Evolutionary conservation across 805 yeast species (phyloP), one percentile per base, ranked within the genome.

Genomic region (Saccharomycopsis fermentans): DNA sequence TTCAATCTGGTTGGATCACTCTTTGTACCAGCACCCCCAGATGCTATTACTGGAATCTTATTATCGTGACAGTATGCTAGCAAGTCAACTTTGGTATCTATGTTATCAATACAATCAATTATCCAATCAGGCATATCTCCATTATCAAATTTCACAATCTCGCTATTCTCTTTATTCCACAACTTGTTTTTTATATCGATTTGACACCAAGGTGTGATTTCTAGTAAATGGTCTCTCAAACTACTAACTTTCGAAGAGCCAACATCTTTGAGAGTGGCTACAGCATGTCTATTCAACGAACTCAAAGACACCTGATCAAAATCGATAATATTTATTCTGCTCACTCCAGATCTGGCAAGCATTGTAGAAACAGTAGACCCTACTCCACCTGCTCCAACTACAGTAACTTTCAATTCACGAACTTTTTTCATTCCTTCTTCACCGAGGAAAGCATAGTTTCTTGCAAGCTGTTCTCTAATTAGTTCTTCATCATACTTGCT

Each of bases 21-120:
- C 70, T 94, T 94, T 65, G 96, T 86, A 4, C 97, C 96, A 0
- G 99, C 98, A 29, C 99, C 99, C 83, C 95, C 95, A 0, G 97
- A 87, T 4, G 96, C 84, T 43, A 94, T 80, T 35, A 90, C 86
- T n/a, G 80, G 81, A 36, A 92, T 68, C 1, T 77, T 70, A 51
- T 81, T 72, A 17, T 77, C 75, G 68, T 83, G 74, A 64, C 96
- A 85, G 71, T 78, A 91, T 35, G 84, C 83, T 63, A 94, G 74
- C 56, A 94, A 74, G 66, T 94, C 99, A 29, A 91, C 95, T 67
- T 94, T 94, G n/a, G 98, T 91, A 65, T 92, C 96, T 60, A 94
- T 86, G 69, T 94, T 94, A 72, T 94, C 99, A 64, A 94, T 94
- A 73, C 98, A 94, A 68, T 94, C 99, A 32, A 94, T 87, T 27